Base-by-base conservation (phyloP, 1,139 yeast species). In the Yamadazyma triangularis region DNA sequence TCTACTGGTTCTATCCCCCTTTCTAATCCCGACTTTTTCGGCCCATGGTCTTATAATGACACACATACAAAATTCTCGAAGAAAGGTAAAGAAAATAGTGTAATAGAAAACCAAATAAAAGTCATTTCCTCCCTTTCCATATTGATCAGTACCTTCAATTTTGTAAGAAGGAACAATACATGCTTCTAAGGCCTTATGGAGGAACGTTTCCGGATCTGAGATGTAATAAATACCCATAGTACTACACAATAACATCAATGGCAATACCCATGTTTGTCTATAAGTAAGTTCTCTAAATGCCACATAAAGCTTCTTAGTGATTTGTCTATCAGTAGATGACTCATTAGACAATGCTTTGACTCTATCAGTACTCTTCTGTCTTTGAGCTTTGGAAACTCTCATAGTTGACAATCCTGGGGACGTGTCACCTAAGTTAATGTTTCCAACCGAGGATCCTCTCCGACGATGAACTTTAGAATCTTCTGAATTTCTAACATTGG, bases 31-130 rank as follows among this genome's bases (percentile, higher is more conserved):
- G 27, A 64, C 61, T 15, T 30, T 42, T 6, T 33, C 26, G 2
- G 96, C 91, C 30, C 84, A 41, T 8, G 97, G 98, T 45, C 71
- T 70, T 40, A 91, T 73, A 2, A 88, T 50, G 30, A 77, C 68
- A 51, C 89, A 89, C 97, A 91, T 89, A 46, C 78, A 56, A 53
- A 91, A 89, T 57, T 91, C 98, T 47, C 99, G 77, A 44, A 79
- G 68, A 52, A 91, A 91, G 1, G 96, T 85, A 70, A 91, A 89
- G 46, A 88, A 81, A 27, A 91, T 59, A 66, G 91, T 85, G 59
- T 85, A 82, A 54, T 76, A 88, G 23, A 69, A 69, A 14, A 89
- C 87, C 64, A 89, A 91, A 25, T 71, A 72, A 41, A 88, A 73
- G 58, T 91, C 99, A 46, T 81, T 78, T 28, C 55, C 66, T 36